phyloP scores from a whole-genome alignment of 768 basidiomycete genomes.

The Russula emetica region DNA sequence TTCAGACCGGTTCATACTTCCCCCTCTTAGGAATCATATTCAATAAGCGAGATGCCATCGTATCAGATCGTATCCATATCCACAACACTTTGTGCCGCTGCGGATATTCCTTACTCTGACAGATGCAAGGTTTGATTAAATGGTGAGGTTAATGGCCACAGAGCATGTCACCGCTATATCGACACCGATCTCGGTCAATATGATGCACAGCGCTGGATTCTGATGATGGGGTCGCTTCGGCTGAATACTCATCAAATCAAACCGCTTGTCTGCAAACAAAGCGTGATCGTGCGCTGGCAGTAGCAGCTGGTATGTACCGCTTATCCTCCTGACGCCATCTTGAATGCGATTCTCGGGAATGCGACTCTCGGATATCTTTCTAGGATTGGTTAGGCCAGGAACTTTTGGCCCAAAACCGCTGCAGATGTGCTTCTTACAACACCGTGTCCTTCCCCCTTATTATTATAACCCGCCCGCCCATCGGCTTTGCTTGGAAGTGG shows the following conservation, averaged over 20 bases:
- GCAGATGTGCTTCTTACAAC: slow-evolving; percentile 54
- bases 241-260: slow-evolving; percentile 92
- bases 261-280: slow-evolving; percentile 71
- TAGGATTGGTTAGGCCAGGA: slow-evolving; percentile 85
- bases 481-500: slow-evolving; percentile 51
- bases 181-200: slow-evolving; percentile 96
- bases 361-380: slow-evolving; percentile 61
- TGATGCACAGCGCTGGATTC: slow-evolving; percentile 80
- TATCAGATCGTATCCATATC: slow-evolving; percentile 85
- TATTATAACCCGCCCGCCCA: slow-evolving; percentile 79
- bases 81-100: slow-evolving; percentile 84
- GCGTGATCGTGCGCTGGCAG: slow-evolving; percentile 81
- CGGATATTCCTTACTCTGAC: slow-evolving; percentile 83
- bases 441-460: slow-evolving; percentile 82
- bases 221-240: slow-evolving; percentile 73
- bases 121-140: slow-evolving; percentile 78
- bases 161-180: slow-evolving; percentile 93
- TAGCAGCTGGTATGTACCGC: slow-evolving; percentile 69
- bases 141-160: slow-evolving; percentile 95
- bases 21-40: slow-evolving; percentile 45
- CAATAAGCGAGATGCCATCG: slow-evolving; percentile 87
- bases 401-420: slow-evolving; percentile 36
- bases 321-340: slow-evolving; percentile 46
- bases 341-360: slow-evolving; percentile 55
- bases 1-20: neutral